Base-by-base conservation (phyloP, 2,329 filamentous ascomycete species). In the Coniochaeta pulveracea region DNA sequence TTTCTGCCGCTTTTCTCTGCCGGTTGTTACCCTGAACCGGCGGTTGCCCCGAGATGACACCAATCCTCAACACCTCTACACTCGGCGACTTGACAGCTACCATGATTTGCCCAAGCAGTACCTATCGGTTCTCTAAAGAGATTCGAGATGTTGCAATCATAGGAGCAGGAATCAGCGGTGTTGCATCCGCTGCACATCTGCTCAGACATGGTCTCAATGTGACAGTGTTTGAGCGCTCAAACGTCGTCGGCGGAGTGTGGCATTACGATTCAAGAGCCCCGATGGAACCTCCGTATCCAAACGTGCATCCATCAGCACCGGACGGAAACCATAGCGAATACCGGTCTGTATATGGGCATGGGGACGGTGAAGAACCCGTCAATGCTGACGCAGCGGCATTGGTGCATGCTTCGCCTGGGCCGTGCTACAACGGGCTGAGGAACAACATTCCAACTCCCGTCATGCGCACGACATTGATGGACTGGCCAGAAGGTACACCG, bases 361-460 rank as follows among this genome's bases (percentile, higher is more conserved):
- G 29, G 6, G 22, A 4, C 6, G 18, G 15, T 14, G 19, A 22
- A 10, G 5, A 21, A 21, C 12, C 4, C 9, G n/a, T 12, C 12
- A 14, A n/a, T 10, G n/a, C 9, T 11, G 28, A 47, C 45, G 4
- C 49, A 76, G 37, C 19, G 73, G 65, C 15, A 52, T 72, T 41
- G 36, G 28, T 43, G 10, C 35, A 27, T 3, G 48, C 45, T 21
- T 41, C 47, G 3, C 48, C 47, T 3, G 53, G 52, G 1, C 57
- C 85, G 64, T 60, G 71, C 67, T 56, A 69, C 37, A 53, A 51
- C 5, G 65, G 67, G 3, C 56, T 88, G 6, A 79, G 78, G 47
- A 85, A 81, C 23, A 91, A 89, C 45, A 79, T 88, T 4, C 79
- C 82, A 0, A 75, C 78, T n/a, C 62, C 50, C 15, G 44, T 67